phyloP scores from a whole-genome alignment of 148 eudicot species.

The Silene conica region DNA sequence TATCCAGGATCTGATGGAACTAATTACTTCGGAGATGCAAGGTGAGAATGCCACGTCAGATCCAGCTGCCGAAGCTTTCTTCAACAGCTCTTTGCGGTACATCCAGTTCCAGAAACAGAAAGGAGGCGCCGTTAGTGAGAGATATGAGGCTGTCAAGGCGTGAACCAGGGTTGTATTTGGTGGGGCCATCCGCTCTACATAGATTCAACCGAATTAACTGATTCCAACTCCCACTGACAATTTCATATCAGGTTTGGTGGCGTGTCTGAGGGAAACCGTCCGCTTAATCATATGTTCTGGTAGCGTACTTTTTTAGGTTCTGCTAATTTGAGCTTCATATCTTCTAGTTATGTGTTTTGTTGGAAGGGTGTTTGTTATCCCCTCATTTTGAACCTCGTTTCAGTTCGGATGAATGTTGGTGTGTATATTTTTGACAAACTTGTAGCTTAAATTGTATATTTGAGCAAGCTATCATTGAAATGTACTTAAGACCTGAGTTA shows the following conservation, averaged over 20 bases:
- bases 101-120: slow-evolving; percentile 96
- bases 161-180: slow-evolving; percentile 20
- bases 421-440: neutral
- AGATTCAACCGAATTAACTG: slow-evolving; percentile 3
- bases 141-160: slow-evolving; percentile 64
- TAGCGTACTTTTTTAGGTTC: neutral
- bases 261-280: neutral
- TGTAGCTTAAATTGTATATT: neutral
- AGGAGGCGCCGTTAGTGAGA: slow-evolving; percentile 86
- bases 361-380: too few relatives aligned
- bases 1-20: slow-evolving; percentile 72
- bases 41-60: slow-evolving; percentile 61
- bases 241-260: neutral
- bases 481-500: neutral
- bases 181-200: neutral
- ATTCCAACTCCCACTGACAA: slow-evolving; percentile 7
- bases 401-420: slow-evolving; percentile 2
- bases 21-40: slow-evolving; percentile 79
- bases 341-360: neutral
- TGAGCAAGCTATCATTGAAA: neutral
- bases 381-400: neutral
- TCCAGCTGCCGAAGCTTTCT: slow-evolving; percentile 89
- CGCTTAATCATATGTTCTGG: neutral
- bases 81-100: slow-evolving; percentile 80
- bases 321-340: neutral